Evolutionary conservation across 768 basidiomycete species (phyloP).

Genomic region (Asterophora lycoperdoides): DNA sequence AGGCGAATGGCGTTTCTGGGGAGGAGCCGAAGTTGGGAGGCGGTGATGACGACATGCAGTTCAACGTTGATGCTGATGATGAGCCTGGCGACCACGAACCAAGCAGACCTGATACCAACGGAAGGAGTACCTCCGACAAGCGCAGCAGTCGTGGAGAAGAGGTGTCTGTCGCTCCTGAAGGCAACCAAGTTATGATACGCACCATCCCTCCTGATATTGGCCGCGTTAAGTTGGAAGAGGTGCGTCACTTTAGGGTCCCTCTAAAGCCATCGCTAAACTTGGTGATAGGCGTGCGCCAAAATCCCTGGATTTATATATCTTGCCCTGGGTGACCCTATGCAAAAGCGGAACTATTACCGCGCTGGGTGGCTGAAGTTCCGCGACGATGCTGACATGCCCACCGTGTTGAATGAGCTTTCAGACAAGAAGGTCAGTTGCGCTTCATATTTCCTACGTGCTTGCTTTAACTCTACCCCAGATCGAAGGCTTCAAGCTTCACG

Average conservation of each 20-base stretch:
- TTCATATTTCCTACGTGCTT: background rate
- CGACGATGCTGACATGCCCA: conserved; percentile 79
- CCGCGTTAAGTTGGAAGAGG: conserved; percentile 85
- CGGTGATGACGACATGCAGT: conserved; percentile 73
- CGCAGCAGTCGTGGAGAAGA: conserved; percentile 66
- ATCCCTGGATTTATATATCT: conserved; percentile 84
- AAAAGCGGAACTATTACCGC: conserved; percentile 91
- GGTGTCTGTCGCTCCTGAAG: conserved; percentile 65
- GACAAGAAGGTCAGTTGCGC: conserved; percentile 70
- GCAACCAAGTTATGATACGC: conserved; percentile 91
- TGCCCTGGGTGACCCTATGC: conserved; percentile 86
- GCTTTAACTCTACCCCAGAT: conserved; percentile 48
- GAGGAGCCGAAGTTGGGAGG: conserved; percentile 53
- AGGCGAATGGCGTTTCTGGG: conserved; percentile 36
- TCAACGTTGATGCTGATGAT: conserved; percentile 68
- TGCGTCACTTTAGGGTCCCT: conserved; percentile 31
- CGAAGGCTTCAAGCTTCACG: conserved; percentile 91
- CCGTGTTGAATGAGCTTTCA: conserved; percentile 67
- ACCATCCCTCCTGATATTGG: conserved; percentile 94
- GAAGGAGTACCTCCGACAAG: conserved; percentile 43
- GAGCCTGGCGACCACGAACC: conserved; percentile 60
- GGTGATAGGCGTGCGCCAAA: conserved; percentile 62
- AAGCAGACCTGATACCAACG: conserved; percentile 53
- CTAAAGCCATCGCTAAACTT: conserved; percentile 3
- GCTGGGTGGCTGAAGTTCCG: conserved; percentile 90